A percentile compares a stretch with the other conserved stretches of the same genome.
phyloP scores from a whole-genome alignment of 495 filamentous ascomycete genomes.

The Astrocystis sublimbata region DNA sequence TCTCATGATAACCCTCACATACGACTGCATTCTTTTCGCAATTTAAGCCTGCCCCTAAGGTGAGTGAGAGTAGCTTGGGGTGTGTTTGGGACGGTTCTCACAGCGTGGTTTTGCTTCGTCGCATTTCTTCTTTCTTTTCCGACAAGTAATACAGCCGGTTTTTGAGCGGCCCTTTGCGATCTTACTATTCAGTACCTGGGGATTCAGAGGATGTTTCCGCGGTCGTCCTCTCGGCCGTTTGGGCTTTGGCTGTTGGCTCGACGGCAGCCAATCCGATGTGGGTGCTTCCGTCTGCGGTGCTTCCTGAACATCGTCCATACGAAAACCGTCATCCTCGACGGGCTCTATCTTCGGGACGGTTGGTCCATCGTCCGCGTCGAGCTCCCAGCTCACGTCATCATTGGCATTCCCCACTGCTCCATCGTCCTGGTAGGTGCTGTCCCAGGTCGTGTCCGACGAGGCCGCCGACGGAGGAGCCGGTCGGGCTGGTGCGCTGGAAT shows the following conservation, averaged over 20 bases:
- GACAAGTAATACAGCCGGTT: conserved; percentile 90
- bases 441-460: conserved; percentile 40
- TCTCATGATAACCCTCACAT: conserved; percentile 91
- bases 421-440: conserved; percentile 32
- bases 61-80: conserved; percentile 18
- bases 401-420: conserved; percentile 24
- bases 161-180: conserved; percentile 87
- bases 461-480: conserved; percentile 36
- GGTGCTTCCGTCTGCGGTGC: conserved; percentile 38
- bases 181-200: conserved; percentile 55
- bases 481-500: conserved; percentile 34
- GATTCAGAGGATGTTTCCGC: conserved; percentile 74
- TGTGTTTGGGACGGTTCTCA: conserved; percentile 34
- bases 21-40: conserved; percentile 93
- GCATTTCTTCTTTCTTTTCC: conserved; percentile 94
- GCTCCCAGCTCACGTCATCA: conserved; percentile 42
- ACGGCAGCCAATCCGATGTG: conserved; percentile 20
- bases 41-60: conserved; percentile 64
- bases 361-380: conserved; percentile 36
- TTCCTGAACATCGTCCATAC: conserved; percentile 48
- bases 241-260: conserved; percentile 35
- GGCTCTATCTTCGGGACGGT: conserved; percentile 49
- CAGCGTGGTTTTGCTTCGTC: conserved; percentile 90
- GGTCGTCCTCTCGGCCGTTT: conserved; percentile 76
- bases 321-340: conserved; percentile 48